These are phyloP conservation scores for Backusella tuberculispora DNA, from an alignment of 192 early-diverging fungal species.

Conservation along the genomic window DNA sequence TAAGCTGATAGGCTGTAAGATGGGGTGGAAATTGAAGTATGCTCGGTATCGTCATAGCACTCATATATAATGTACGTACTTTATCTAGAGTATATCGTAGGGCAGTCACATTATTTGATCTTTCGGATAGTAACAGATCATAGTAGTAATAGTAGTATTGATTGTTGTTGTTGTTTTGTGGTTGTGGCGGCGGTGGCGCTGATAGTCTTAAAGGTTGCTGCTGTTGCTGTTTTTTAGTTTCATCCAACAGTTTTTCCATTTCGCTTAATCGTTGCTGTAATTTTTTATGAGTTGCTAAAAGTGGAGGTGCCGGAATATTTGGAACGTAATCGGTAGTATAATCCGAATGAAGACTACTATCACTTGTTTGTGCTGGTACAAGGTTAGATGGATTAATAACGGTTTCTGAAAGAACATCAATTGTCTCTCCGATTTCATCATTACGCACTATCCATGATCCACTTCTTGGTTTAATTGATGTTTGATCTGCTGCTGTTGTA, in stretches of 20 bases:
- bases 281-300: conserved; percentile 50
- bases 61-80: conserved; percentile 54
- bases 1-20: conserved; percentile 70
- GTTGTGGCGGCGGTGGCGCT: neutral
- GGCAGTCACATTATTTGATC: conserved; percentile 24
- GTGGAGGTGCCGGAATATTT: conserved; percentile 57
- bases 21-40: conserved; percentile 63
- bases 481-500: neutral
- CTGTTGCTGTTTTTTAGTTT: conserved; percentile 27
- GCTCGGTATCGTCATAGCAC: conserved; percentile 54
- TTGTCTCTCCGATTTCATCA: conserved; percentile 7
- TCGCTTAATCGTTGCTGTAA: conserved; percentile 51
- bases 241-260: conserved; percentile 35
- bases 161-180: neutral
- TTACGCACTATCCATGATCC: neutral
- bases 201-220: neutral
- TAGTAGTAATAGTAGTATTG: neutral
- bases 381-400: conserved; percentile 53
- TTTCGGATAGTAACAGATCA: conserved; percentile 1
- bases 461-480: neutral
- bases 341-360: conserved; percentile 40
- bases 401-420: conserved; percentile 50
- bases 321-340: conserved; percentile 53
- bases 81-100: conserved; percentile 49
- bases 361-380: conserved; percentile 49